Conservation (phyloP, 1,284 basidiomycete species). For the Pascua sp. region DNA sequence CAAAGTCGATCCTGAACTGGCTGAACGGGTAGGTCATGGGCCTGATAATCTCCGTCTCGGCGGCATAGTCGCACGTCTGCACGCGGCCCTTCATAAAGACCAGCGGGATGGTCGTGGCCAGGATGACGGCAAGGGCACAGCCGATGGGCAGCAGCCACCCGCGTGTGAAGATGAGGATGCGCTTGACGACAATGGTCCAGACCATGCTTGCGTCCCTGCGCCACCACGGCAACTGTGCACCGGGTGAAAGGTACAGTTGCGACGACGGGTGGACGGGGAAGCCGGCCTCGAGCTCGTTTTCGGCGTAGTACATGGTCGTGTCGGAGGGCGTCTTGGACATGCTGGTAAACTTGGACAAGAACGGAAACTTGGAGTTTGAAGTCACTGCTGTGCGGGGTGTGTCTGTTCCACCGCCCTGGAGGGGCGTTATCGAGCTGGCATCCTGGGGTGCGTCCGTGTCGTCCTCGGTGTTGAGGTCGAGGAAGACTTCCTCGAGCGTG, state of each 20-base stretch:
- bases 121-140: conserved; percentile 60
- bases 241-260: conserved; percentile 6
- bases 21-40: conserved; percentile 22
- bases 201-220: conserved; percentile 4
- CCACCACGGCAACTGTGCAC: conserved; percentile 1
- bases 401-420: no score
- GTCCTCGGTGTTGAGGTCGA: conserved; percentile 59
- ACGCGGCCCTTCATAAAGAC: conserved; percentile 59
- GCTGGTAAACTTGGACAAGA: no score
- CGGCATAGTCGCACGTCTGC: conserved; percentile 52
- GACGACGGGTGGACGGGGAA: neutral
- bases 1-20: conserved; percentile 56
- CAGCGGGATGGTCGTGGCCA: conserved; percentile 62
- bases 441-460: neutral
- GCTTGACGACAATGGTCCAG: conserved; percentile 68
- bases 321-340: no score
- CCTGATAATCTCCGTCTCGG: conserved; percentile 8
- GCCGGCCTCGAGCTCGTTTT: neutral
- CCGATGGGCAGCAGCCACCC: conserved; percentile 66
- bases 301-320: neutral
- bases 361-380: no score
- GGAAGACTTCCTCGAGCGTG: conserved; percentile 75
- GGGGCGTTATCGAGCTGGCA: neutral
- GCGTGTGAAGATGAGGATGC: conserved; percentile 61
- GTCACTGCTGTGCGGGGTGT: no score